Evolutionary conservation across 2,329 filamentous ascomycete genomes (phyloP).

Genomic region (Zalaria sp.): DNA sequence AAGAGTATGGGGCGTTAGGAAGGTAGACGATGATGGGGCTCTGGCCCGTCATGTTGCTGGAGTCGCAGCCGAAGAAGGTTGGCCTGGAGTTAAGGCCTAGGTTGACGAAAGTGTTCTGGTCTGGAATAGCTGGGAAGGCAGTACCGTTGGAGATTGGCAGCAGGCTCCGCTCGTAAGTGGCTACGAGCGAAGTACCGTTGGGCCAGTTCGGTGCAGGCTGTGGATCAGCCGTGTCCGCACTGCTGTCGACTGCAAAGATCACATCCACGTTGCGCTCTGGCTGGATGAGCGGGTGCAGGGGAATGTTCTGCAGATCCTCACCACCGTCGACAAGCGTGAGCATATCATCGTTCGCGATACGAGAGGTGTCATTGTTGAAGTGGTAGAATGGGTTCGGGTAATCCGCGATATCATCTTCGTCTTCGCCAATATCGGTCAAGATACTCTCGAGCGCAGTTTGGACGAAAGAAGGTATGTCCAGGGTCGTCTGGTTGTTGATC

Average conservation of each 20-base stretch:
- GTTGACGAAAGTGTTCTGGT: constrained; percentile 65
- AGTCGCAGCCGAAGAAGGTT: constrained; percentile 69
- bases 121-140: constrained; percentile 57
- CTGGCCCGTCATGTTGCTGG: constrained; percentile 43
- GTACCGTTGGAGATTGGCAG: constrained; percentile 50
- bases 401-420: constrained; percentile 58
- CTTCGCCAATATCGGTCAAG: constrained; percentile 41
- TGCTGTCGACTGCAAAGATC: constrained; percentile 68
- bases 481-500: constrained; percentile 38
- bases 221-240: constrained; percentile 47
- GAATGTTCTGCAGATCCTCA: constrained; percentile 65
- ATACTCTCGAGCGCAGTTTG: constrained; percentile 15
- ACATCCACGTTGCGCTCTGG: constrained; percentile 60
- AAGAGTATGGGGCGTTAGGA: constrained; percentile 57
- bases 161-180: constrained; percentile 55
- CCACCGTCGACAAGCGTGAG: constrained; percentile 69
- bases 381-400: constrained; percentile 68
- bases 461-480: constrained; percentile 26
- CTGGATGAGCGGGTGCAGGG: constrained; percentile 63
- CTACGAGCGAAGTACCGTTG: constrained; percentile 60
- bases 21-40: constrained; percentile 73
- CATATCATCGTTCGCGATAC: constrained; percentile 35
- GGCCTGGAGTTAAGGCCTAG: constrained; percentile 59
- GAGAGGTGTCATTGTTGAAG: constrained; percentile 47
- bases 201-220: constrained; percentile 46